A percentile compares a stretch with the other conserved stretches of the same genome.
These are phyloP conservation scores for Dothideomycetes sp. DNA, from an alignment of 2,329 filamentous ascomycete genomes.

Conservation along the genomic window DNA sequence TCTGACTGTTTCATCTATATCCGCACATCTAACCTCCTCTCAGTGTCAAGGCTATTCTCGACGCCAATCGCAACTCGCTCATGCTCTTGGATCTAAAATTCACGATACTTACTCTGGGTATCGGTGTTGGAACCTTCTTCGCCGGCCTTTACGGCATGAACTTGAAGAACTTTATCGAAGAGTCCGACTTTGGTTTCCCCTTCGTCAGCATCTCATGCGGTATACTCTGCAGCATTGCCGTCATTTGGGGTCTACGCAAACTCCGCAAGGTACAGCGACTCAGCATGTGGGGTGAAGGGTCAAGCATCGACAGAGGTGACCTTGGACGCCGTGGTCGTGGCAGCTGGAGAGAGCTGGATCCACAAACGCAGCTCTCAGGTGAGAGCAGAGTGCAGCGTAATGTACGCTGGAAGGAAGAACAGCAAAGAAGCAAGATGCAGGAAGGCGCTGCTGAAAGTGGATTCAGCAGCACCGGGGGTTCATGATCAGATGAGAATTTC, in stretches of 20 bases:
- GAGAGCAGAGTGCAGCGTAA: conserved; percentile 21
- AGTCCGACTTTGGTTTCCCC: conserved; percentile 77
- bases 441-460: conserved; percentile 10
- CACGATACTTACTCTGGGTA: conserved; percentile 86
- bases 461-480: too few species aligned
- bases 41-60: conserved; percentile 90
- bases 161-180: conserved; percentile 95
- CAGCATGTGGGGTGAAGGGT: conserved; percentile 66
- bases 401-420: conserved; percentile 20
- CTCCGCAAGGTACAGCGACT: conserved; percentile 79
- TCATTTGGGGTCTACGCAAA: conserved; percentile 73
- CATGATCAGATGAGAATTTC: conserved; percentile 7
- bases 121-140: conserved; percentile 88
- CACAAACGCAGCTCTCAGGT: conserved; percentile 9
- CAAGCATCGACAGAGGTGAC: conserved; percentile 22
- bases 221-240: conserved; percentile 65
- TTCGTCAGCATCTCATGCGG: conserved; percentile 64
- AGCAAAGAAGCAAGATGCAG: conserved; percentile 14
- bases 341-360: conserved; percentile 23
- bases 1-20: neutral
- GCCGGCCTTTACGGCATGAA: conserved; percentile 99
- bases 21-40: neutral
- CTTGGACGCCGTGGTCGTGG: conserved; percentile 20
- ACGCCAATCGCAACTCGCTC: conserved; percentile 94
- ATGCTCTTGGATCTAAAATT: conserved; percentile 97